Base-by-base conservation (phyloP, 2,329 filamentous ascomycete genomes). In the Rutstroemia sydowiana region DNA sequence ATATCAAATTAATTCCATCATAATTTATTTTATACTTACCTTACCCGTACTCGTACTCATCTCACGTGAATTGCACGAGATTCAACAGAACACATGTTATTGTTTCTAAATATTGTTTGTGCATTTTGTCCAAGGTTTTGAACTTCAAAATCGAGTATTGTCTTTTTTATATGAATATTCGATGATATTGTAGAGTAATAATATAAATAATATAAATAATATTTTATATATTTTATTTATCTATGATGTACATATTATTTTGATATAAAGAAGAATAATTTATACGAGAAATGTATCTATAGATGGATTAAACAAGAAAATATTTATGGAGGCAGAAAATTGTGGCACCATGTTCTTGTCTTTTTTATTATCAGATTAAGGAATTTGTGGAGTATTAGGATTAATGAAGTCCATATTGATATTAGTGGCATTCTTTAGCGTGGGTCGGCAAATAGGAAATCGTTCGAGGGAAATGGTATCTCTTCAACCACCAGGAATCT, bases 401-500 rank as follows among this genome's bases (percentile, higher is more conserved):
- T 23, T 42, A 20, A 14, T 21, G 36, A 20, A 39, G 16, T 39
- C 39, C 39, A 42, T 18, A 42, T 14, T 13, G 2, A 42, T 42
- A 26, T 26, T 42, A 42, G 39, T 23, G 39, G 39, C 5, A 7
- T 23, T 21, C 8, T 14, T 42, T 26, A 42, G 39, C 21, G 37
- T 11, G 21, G 4, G 31, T 46, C 42, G 48, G 48, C 26, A 46
- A 45, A 30, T 37, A 45, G 16, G 31, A 45, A 51, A 51, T 51
- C 32, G 23, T 46, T 51, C 48, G 48, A 51, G 32, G 48, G 48
- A 51, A 51, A 46, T 44, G 39, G 21, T 37, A 51, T 41, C 48
- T 43, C 21, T 46, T 37, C 32, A 39, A 13, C 20, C 32, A 34
- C 8, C 26, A 8, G 8, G 34, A 26, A 23, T 16, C 23, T 10